Evolutionary conservation across 176 grass and related monocot species (phyloP), one percentile per base, ranked within the genome.

Genomic region (Poa annua): DNA sequence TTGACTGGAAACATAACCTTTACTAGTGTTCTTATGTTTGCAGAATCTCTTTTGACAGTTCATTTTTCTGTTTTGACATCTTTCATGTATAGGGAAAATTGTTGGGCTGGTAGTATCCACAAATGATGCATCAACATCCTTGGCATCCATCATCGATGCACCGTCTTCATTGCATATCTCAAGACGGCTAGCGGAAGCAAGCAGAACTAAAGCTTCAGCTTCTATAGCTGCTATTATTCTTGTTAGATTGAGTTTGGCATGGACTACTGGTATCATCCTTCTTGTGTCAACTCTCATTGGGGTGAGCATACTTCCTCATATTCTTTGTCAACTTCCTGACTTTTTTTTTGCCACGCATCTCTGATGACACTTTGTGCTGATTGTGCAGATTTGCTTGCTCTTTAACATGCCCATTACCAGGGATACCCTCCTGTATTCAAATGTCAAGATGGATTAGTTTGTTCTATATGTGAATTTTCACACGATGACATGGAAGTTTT

Each of bases 341-440:
- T 77, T 44, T 47, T 29, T 29, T 32, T 15, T 29, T 2, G 17
- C 11, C 9, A 72, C 6, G 11, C 50, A 50, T 79, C 36, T 76
- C 29, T 86, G 34, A 49, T 33, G 15, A 66, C 66, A 70, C 11
- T 59, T 26, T 34, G 17, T 88, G 36, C 53, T 90, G 57, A 70
- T 82, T 80, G 60, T 64, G 80, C 90, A 99, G 96, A 71, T 96
- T 57, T 96, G 87, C 87, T 80, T 90, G 66, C 92, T 96, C 49
- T 75, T 92, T 73, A 87, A 94, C 78, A 96, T 99, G 96, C 91
- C 96, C 33, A 83, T 99, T 57, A 99, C 93, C 32, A 92, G 78
- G 84, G 96, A 99, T 86, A 96, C 91, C 15, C 91, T 99, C 79
- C 89, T 99, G 36, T 99, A 99, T 77, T 96, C 93, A 52, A 99